Base-by-base conservation (phyloP, 805 yeast species). In the Lipomyces sp. region DNA sequence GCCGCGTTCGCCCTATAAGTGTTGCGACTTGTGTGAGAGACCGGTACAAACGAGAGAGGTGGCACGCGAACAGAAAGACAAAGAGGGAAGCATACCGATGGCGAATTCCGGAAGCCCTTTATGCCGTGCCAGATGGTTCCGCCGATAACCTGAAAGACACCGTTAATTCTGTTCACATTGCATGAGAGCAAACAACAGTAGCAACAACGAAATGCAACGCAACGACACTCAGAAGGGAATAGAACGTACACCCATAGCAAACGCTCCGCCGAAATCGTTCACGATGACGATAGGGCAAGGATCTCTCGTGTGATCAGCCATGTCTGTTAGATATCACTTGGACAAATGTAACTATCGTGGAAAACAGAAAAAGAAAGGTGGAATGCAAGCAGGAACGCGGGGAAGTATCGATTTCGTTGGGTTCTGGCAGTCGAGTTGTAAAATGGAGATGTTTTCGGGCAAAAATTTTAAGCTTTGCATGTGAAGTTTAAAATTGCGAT, bases 121-220 rank as follows among this genome's bases (percentile, higher is more conserved):
- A 93, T 84, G 67, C 98, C 97, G 75, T 93, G 98, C 98, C 98
- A 93, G 57, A 93, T 83, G 63, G 91, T 83, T 60, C 99, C 99
- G 75, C 98, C 98, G 65, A 93, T 86, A 63, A 82, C 70, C 70
- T 68, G 39, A 19, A 40, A 23, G 21, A 43, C 45, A 28, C 49
- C 26, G 35, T 46, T 40, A 28, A 34, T 23, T 10, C 14, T 19
- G 14, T n/a, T n/a, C n/a, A n/a, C n/a, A n/a, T n/a, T n/a, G n/a
- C n/a, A n/a, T n/a, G n/a, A n/a, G 8, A n/a, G 28, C 23, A 13
- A n/a, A n/a, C n/a, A n/a, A n/a, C n/a, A n/a, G n/a, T n/a, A n/a
- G n/a, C n/a, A n/a, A n/a, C n/a, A n/a, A n/a, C n/a, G n/a, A n/a
- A n/a, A n/a, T n/a, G n/a, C 41, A n/a, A 4, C 6, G 28, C 2